phyloP scores from a whole-genome alignment of 495 filamentous ascomycete species.

The Penicillium subrubescens region DNA sequence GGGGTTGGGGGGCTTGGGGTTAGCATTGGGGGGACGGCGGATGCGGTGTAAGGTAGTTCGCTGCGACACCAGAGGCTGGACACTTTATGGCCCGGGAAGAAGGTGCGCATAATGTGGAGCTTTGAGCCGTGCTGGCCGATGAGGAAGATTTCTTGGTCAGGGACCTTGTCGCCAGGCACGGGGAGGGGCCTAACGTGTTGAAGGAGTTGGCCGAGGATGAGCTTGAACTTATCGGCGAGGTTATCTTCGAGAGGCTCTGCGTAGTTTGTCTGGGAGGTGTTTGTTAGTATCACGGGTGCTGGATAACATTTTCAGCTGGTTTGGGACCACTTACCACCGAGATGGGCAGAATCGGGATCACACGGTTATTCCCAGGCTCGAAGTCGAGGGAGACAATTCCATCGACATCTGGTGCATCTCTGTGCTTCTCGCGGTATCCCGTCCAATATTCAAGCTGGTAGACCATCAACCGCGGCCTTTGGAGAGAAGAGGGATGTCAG shows the following conservation, averaged over 20 bases:
- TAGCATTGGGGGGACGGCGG: not conserved
- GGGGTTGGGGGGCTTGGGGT: conserved; percentile 1
- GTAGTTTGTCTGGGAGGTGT: conserved; percentile 20
- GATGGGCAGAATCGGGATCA: conserved; percentile 19
- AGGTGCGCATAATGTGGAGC: conserved; percentile 33
- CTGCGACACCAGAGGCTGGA: conserved; percentile 31
- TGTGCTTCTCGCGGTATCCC: conserved; percentile 30
- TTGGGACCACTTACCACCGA: conserved; percentile 19
- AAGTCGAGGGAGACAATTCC: conserved; percentile 27
- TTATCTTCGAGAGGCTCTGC: conserved; percentile 12
- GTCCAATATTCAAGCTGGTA: conserved; percentile 35
- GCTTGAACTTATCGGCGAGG: conserved; percentile 32
- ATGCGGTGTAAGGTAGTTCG: not conserved
- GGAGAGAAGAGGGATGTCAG: not conserved
- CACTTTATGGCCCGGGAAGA: conserved; percentile 34
- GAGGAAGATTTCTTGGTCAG: conserved; percentile 37
- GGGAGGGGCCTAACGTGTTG: conserved; percentile 24
- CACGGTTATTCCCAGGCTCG: conserved; percentile 4
- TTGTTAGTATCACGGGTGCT: not conserved
- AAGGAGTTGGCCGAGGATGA: conserved; percentile 32
- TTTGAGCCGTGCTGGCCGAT: conserved; percentile 35
- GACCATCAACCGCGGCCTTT: conserved; percentile 22
- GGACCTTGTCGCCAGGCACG: conserved; percentile 29
- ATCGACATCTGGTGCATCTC: conserved; percentile 24
- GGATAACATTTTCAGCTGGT: not conserved